Conservation (phyloP, 331 rosid species). For the Malus hybrid region DNA sequence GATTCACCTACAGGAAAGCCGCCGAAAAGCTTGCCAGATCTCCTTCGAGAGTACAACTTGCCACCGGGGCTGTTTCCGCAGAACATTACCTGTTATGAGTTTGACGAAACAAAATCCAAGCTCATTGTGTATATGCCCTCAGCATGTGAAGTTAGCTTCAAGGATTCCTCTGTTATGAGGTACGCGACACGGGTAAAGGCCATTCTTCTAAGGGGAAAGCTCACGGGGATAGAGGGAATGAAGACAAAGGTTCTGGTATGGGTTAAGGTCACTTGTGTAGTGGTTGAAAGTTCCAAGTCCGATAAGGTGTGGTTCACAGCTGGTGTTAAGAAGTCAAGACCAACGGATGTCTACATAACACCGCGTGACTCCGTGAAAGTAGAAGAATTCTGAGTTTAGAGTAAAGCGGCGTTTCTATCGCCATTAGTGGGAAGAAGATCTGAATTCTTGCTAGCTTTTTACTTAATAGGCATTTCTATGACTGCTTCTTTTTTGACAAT, state of each 20-base stretch:
- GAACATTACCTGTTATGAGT: slow-evolving; percentile 68
- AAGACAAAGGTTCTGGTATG: slow-evolving; percentile 82
- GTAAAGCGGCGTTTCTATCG: not conserved
- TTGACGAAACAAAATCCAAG: slow-evolving; percentile 60
- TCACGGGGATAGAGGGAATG: slow-evolving; percentile 75
- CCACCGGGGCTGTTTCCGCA: slow-evolving; percentile 83
- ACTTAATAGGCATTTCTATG: not conserved
- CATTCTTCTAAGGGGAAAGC: slow-evolving; percentile 67
- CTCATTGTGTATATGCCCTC: slow-evolving; percentile 76
- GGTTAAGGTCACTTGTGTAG: slow-evolving; percentile 75
- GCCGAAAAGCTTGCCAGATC: slow-evolving; percentile 61
- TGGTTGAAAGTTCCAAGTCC: slow-evolving; percentile 76
- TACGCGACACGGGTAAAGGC: slow-evolving; percentile 69
- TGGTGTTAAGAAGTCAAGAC: slow-evolving; percentile 72
- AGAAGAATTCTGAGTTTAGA: slow-evolving; percentile 44
- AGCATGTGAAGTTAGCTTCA: slow-evolving; percentile 67
- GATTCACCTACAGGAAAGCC: slow-evolving; percentile 56
- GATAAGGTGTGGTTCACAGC: slow-evolving; percentile 77
- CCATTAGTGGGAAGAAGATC: slow-evolving; percentile 10
- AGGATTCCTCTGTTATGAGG: slow-evolving; percentile 69
- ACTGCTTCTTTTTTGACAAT: not conserved
- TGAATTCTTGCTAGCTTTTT: not conserved
- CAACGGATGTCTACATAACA: slow-evolving; percentile 57
- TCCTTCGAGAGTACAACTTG: slow-evolving; percentile 78
- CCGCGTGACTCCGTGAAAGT: slow-evolving; percentile 52